These are phyloP conservation scores for Russula dissimulans DNA, from an alignment of 768 basidiomycete species.

Conservation along the genomic window DNA sequence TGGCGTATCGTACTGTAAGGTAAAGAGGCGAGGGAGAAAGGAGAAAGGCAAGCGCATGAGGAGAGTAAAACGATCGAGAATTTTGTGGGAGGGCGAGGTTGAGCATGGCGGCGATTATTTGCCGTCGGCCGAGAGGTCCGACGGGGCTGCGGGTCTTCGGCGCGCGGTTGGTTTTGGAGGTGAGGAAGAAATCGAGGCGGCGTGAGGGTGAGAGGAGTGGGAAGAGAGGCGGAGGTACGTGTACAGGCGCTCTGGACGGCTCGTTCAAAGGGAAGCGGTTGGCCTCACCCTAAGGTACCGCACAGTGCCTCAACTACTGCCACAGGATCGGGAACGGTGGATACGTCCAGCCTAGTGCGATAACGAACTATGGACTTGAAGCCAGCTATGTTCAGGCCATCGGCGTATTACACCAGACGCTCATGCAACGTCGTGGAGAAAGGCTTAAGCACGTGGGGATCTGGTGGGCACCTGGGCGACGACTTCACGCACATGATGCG, in stretches of 20 bases:
- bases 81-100: too few species aligned
- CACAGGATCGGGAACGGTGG: conserved; percentile 23
- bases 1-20: too few species aligned
- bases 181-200: too few species aligned
- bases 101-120: too few species aligned
- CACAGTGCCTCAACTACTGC: not conserved
- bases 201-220: too few species aligned
- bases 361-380: conserved; percentile 78
- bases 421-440: conserved; percentile 32
- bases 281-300: too few species aligned
- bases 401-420: conserved; percentile 24
- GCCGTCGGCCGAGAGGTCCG: too few species aligned
- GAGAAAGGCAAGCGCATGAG: too few species aligned
- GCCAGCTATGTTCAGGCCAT: conserved; percentile 22
- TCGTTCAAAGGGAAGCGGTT: conserved; percentile 22
- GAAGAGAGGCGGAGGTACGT: conserved; percentile 18
- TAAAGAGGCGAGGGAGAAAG: too few species aligned
- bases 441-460: not conserved
- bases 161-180: too few species aligned
- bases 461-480: conserved; percentile 46
- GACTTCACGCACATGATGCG: conserved; percentile 64
- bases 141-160: too few species aligned
- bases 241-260: not conserved
- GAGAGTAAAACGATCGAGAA: too few species aligned
- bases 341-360: conserved; percentile 60